phyloP scores from a whole-genome alignment of 805 yeast species.

The Candida vaughaniae region DNA sequence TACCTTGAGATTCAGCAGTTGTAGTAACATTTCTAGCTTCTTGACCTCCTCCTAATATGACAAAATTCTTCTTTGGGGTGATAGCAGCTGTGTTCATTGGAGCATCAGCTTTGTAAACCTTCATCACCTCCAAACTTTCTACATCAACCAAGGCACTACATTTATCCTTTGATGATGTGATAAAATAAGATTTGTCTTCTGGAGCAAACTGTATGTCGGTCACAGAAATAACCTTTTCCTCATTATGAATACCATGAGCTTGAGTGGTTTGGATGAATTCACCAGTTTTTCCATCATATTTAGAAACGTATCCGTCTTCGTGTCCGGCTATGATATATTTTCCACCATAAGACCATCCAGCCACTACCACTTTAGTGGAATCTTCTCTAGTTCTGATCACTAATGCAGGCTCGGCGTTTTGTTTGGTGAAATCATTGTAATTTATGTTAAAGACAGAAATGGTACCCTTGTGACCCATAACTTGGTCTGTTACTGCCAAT shows the following conservation, averaged over 20 bases:
- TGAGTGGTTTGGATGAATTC: slow-evolving; percentile 56
- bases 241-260: slow-evolving; percentile 68
- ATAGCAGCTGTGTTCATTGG: slow-evolving; percentile 95
- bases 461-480: slow-evolving; percentile 85
- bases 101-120: slow-evolving; percentile 81
- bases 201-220: slow-evolving; percentile 87
- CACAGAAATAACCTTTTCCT: slow-evolving; percentile 45
- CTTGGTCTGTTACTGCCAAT: slow-evolving; percentile 82
- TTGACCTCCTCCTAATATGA: slow-evolving; percentile 98
- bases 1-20: slow-evolving; percentile 90
- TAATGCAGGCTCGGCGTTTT: slow-evolving; percentile 55
- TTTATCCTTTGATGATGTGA: slow-evolving; percentile 92
- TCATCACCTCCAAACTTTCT: slow-evolving; percentile 67
- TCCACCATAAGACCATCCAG: slow-evolving; percentile 82
- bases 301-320: slow-evolving; percentile 80
- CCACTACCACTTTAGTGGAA: slow-evolving; percentile 69
- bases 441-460: slow-evolving; percentile 66
- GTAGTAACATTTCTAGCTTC: slow-evolving; percentile 98
- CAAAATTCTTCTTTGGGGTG: slow-evolving; percentile 88
- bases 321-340: slow-evolving; percentile 81
- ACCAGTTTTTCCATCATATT: slow-evolving; percentile 76
- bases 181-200: slow-evolving; percentile 82
- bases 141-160: slow-evolving; percentile 76
- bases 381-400: slow-evolving; percentile 58
- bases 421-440: slow-evolving; percentile 19